These are phyloP conservation scores for Rhizoctonia solani DNA, from an alignment of 1,284 basidiomycete genomes.

Conservation along the genomic window DNA sequence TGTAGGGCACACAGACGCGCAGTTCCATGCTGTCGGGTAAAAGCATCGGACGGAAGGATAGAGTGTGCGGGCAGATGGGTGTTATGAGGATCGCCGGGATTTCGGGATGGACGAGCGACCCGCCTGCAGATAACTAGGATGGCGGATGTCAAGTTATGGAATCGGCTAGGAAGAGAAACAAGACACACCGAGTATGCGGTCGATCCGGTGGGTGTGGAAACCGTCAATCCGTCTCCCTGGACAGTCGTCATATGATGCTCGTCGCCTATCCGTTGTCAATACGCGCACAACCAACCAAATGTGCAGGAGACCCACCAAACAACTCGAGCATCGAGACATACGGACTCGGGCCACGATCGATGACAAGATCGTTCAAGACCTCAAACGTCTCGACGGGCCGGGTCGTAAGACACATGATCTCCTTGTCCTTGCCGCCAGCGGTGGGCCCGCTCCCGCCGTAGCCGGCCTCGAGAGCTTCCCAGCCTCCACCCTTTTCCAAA, in stretches of 20 bases:
- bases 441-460: constrained; percentile 52
- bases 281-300: neutral
- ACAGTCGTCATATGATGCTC: constrained; percentile 99
- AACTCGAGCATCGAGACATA: constrained; percentile 96
- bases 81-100: constrained; percentile 97
- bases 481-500: constrained; percentile 76
- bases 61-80: constrained; percentile 97
- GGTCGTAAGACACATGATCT: constrained; percentile 98
- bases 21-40: constrained; percentile 99
- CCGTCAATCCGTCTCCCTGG: constrained; percentile 95
- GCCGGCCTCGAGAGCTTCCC: constrained; percentile 90
- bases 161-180: neutral
- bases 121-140: constrained; percentile 87
- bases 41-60: constrained; percentile 98
- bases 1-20: constrained; percentile 97
- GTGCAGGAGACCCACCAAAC: constrained; percentile 87
- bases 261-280: constrained; percentile 66
- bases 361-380: constrained; percentile 96
- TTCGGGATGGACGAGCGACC: constrained; percentile 96
- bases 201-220: constrained; percentile 96
- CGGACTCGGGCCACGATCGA: constrained; percentile 96
- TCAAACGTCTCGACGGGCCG: constrained; percentile 96
- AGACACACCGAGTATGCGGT: constrained; percentile 90
- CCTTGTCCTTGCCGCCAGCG: constrained; percentile 74
- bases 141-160: neutral